Base-by-base conservation (phyloP, 805 yeast species). In the Metschnikowia drakensbergensis region DNA sequence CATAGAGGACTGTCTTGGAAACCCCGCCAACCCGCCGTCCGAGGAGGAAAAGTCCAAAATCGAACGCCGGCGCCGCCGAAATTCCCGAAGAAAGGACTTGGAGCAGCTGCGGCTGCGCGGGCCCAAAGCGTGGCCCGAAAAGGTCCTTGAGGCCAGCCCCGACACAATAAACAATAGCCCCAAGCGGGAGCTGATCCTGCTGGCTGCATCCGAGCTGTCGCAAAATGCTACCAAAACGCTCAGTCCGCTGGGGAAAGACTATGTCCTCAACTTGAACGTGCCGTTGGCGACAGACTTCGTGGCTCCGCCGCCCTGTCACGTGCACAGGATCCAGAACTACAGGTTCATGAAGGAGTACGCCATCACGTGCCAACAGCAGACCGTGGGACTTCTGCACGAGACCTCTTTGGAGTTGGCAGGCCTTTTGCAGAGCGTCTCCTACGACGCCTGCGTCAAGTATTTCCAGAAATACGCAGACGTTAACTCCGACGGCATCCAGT, bases 11-110 rank as follows among this genome's bases (percentile, higher is more conserved):
- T 75, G 79, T 48, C 48, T 67, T 26, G 63, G 55, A 9, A 55
- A 61, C 35, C 79, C 79, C 0, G 76, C 79, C 11, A 66, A 69
- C 42, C 79, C 79, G 5, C 77, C 79, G 1, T 64, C 71, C 1
- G 68, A 66, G 28, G 71, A 68, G 26, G 75, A 71, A 57, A 51
- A 64, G 52, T 49, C 54, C 54, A 51, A 64, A 28, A 68, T 68
- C 22, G 58, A 65, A 46, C 64, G 63, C 42, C 50, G 74, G 3
- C 66, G 61, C 44, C 59, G 58, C 42, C 48, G 69, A 22, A 43
- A 42, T 23, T 10, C 42, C 4, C 47, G 33, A 30, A 46, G 43
- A 9, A 44, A 36, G 17, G 27, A n/a, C 17, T 26, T 29, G 34
- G 40, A 28, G 28, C 34, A 28, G 22, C 3, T 5, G 10, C 45